Evolutionary conservation across 371 early-diverging fungal genomes (phyloP), one percentile per base, ranked within the genome.

Genomic region (Mortierella sp.): DNA sequence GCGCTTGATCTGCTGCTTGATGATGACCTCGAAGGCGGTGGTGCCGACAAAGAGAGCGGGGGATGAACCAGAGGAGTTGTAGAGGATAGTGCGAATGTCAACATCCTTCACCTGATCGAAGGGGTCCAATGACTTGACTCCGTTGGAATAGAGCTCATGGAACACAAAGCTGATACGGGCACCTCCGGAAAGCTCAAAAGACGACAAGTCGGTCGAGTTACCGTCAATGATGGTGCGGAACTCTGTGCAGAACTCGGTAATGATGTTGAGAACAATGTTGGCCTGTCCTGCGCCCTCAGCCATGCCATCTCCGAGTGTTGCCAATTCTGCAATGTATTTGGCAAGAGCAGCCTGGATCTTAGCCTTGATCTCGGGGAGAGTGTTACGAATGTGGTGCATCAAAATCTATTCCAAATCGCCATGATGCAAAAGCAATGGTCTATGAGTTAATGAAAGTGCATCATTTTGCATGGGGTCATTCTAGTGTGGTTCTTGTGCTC

Each of bases 111-210:
- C 94, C 81, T 98, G 97, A 76, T 98, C 98, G 71, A 99, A 95
- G 14, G 99, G 98, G 88, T 99, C 98, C 82, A 99, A 93, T 37
- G 92, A 90, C 74, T 96, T 96, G 82, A 99, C 93, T 59, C 97
- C 98, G 81, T 93, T 93, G n/a, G 96, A 90, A 85, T 94, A 99
- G 61, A 98, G 94, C 82, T 98, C 98, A 88, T 99, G 99, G 90
- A 99, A 98, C 59, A 99, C 99, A 93, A 97, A 99, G 81, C 96
- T 94, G 74, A 99, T 97, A 84, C 99, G 96, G 5, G 99, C 99
- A 82, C 99, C 99, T 77, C 99, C 99, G 43, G 96, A 94, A 6
- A 99, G 91, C 89, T 99, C 99, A 88, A 94, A 96, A 55, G 96
- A 93, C 5, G 97, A 93, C 44, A 98, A 90, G 71, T 99, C 99